Percentiles rank a stretch among this genome's conserved stretches.
These are phyloP conservation scores for Stachybotrys elegans DNA, from an alignment of 2,329 filamentous ascomycete genomes.

Conservation along the genomic window DNA sequence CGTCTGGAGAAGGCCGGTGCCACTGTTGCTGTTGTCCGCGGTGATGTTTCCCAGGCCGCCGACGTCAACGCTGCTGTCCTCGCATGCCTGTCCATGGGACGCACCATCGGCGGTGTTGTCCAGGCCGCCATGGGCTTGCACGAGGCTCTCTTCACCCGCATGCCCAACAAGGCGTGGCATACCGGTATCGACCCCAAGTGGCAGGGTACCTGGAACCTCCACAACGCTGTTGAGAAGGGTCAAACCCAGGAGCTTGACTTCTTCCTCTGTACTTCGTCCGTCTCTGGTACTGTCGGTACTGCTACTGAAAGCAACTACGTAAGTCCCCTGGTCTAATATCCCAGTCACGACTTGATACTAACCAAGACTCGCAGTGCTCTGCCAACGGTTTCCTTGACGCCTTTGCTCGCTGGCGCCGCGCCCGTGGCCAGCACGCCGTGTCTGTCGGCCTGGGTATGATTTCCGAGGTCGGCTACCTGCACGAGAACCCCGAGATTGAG, in stretches of 20 bases:
- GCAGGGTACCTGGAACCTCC: conserved; percentile 17
- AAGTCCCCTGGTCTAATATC: too few relatives aligned
- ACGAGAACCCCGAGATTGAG: conserved; percentile 28
- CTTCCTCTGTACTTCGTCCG: conserved; percentile 1
- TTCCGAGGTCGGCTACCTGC: conserved; percentile 11
- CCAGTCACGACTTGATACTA: too few relatives aligned
- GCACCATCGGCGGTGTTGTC: conserved; percentile 25
- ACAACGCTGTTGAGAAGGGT: conserved; percentile 11
- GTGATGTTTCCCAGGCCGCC: conserved; percentile 21
- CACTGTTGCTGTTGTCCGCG: conserved; percentile 15
- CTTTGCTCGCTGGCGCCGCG: background rate
- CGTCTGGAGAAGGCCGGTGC: conserved; percentile 12
- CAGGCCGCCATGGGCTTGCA: conserved; percentile 27
- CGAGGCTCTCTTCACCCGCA: conserved; percentile 18
- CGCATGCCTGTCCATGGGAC: conserved; percentile 9
- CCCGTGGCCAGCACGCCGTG: conserved; percentile 10
- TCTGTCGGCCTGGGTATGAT: conserved; percentile 1
- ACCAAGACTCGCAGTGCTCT: too few relatives aligned
- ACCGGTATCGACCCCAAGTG: conserved; percentile 18
- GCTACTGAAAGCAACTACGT: conserved; percentile 2
- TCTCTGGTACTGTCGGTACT: conserved; percentile 1
- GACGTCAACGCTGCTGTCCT: conserved; percentile 17
- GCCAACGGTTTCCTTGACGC: conserved; percentile 3
- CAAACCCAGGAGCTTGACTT: conserved; percentile 15
- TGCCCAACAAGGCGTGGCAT: conserved; percentile 17